A percentile compares a stretch with the other conserved stretches of the same genome.
These are phyloP conservation scores for Coemansia sp. DNA, from an alignment of 192 early-diverging fungal genomes.

Conservation along the genomic window DNA sequence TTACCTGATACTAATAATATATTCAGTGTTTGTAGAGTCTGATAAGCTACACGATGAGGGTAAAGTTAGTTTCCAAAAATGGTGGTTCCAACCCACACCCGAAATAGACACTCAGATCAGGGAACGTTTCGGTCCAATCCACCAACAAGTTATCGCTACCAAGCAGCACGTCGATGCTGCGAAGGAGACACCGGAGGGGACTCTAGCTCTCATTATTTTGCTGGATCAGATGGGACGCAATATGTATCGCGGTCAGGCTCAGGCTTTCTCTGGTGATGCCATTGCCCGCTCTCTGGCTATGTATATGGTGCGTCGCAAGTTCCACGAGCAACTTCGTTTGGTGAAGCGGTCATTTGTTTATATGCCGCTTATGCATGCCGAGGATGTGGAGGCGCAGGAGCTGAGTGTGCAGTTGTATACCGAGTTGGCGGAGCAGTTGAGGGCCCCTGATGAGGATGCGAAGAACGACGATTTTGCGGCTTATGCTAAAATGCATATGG, in stretches of 20 bases:
- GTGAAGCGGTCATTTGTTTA: slow-evolving; percentile 61
- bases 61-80: slow-evolving; percentile 49
- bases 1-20: no score
- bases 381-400: slow-evolving; percentile 63
- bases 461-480: slow-evolving; percentile 37
- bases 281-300: slow-evolving; percentile 58
- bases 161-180: slow-evolving; percentile 40
- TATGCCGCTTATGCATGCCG: slow-evolving; percentile 67
- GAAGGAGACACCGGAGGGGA: slow-evolving; percentile 46
- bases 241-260: slow-evolving; percentile 61
- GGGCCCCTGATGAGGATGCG: slow-evolving; percentile 40
- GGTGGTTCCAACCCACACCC: slow-evolving; percentile 51
- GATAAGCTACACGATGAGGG: slow-evolving; percentile 42
- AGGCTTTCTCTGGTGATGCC: slow-evolving; percentile 60
- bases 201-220: slow-evolving; percentile 56
- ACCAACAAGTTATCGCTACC: slow-evolving; percentile 16
- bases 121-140: slow-evolving; percentile 21
- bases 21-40: slow-evolving; percentile 17
- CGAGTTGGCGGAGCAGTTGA: slow-evolving; percentile 46
- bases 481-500: slow-evolving; percentile 54
- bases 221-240: slow-evolving; percentile 70
- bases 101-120: slow-evolving; percentile 43
- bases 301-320: slow-evolving; percentile 55
- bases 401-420: slow-evolving; percentile 56
- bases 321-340: slow-evolving; percentile 55